Evolutionary conservation across 2,329 filamentous ascomycete species (phyloP).

Genomic region (Ceratocystis cubensis): DNA sequence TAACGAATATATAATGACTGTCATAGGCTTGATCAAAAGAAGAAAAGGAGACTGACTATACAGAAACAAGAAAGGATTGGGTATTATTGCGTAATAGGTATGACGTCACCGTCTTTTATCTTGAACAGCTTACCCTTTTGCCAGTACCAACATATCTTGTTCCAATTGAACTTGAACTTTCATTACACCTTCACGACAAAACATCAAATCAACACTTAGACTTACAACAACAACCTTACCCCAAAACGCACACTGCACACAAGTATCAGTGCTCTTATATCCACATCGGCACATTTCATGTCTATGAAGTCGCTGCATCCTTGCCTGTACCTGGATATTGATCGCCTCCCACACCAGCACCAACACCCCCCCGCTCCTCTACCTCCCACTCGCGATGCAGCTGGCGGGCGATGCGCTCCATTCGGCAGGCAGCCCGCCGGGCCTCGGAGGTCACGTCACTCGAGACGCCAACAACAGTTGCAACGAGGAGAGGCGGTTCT

Average conservation of each 20-base stretch:
- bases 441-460: conserved; percentile 39
- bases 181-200: not conserved
- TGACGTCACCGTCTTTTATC: not conserved
- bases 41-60: not conserved
- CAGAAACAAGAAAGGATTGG: not conserved
- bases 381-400: conserved; percentile 43
- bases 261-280: too few relatives aligned
- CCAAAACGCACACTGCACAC: too few relatives aligned
- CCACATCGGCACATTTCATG: not conserved
- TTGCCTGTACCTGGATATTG: not conserved
- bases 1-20: conserved; percentile 13
- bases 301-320: not conserved
- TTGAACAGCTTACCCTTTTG: not conserved
- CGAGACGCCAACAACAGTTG: conserved; percentile 40
- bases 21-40: not conserved
- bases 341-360: not conserved
- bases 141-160: not conserved
- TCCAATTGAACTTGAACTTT: not conserved
- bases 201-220: not conserved
- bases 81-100: not conserved
- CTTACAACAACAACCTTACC: not conserved
- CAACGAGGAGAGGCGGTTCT: conserved; percentile 39
- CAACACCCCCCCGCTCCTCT: conserved; percentile 23
- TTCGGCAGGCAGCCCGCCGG: conserved; percentile 37
- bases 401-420: conserved; percentile 43